A percentile compares a stretch with the other conserved stretches of the same genome.
phyloP scores from a whole-genome alignment of 371 early-diverging fungal species.

The Apophysomyces trapeziformis region DNA sequence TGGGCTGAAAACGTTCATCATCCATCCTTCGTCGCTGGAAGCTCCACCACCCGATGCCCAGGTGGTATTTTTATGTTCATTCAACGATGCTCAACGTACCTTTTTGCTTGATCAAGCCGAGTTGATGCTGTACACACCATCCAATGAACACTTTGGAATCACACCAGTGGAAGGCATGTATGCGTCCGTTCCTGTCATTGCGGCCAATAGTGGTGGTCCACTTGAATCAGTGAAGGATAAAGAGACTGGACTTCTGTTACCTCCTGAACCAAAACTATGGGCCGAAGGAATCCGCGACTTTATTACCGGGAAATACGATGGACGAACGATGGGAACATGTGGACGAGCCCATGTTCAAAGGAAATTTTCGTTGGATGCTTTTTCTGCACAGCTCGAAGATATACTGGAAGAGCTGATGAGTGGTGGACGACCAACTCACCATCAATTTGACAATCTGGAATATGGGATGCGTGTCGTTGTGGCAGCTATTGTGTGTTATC shows the following conservation, averaged over 20 bases:
- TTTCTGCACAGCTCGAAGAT: conserved; percentile 70
- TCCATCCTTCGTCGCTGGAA: conserved; percentile 35
- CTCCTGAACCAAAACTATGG: conserved; percentile 66
- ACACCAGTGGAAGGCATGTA: conserved; percentile 98
- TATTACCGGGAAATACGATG: conserved; percentile 35
- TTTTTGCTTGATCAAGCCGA: conserved; percentile 68
- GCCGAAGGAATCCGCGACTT: conserved; percentile 62
- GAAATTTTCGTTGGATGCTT: conserved; percentile 70
- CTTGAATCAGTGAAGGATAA: conserved; percentile 76
- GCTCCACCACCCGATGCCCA: conserved; percentile 54
- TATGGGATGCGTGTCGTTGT: conserved; percentile 28
- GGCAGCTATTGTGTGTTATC: conserved; percentile 22
- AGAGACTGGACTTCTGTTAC: conserved; percentile 79
- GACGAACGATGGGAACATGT: conserved; percentile 58
- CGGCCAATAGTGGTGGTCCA: conserved; percentile 88
- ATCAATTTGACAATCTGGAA: conserved; percentile 29
- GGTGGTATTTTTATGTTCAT: conserved; percentile 88
- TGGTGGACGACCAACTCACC: conserved; percentile 23
- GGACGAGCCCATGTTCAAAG: conserved; percentile 68
- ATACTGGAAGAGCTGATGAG: conserved; percentile 48
- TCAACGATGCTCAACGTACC: conserved; percentile 80
- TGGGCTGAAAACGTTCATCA: conserved; percentile 48
- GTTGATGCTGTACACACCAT: conserved; percentile 89
- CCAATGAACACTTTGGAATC: conserved; percentile 95
- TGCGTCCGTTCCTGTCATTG: conserved; percentile 84